phyloP scores from a whole-genome alignment of 208 protist genomes.

The Trypanosoma rangeli region DNA sequence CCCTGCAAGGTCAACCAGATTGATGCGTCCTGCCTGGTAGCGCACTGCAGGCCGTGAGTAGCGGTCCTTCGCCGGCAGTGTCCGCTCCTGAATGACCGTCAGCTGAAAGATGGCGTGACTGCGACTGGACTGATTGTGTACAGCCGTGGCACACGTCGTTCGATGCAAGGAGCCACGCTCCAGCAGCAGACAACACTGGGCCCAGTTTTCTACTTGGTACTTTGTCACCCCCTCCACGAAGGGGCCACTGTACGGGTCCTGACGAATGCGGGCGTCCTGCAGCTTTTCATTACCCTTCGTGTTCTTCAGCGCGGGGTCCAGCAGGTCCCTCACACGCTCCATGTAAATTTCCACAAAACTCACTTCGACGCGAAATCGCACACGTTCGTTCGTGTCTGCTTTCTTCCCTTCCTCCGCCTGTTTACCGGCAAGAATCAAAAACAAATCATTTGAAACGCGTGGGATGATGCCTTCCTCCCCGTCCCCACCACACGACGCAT shows the following conservation, averaged over 20 bases:
- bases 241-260: constrained; percentile 84
- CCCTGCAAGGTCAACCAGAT: constrained; percentile 90
- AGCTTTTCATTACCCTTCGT: constrained; percentile 76
- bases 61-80: constrained; percentile 64
- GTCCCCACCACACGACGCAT: constrained; percentile 67
- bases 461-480: constrained; percentile 91
- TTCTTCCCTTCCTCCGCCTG: constrained; percentile 36
- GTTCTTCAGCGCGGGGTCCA: constrained; percentile 86
- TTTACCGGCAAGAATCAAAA: constrained; percentile 63
- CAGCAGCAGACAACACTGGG: constrained; percentile 87
- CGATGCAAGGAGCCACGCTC: constrained; percentile 88
- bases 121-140: constrained; percentile 89
- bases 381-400: constrained; percentile 28
- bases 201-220: constrained; percentile 89
- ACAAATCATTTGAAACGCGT: constrained; percentile 90
- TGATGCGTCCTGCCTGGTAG: constrained; percentile 81
- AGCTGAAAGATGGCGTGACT: constrained; percentile 92
- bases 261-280: constrained; percentile 86
- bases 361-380: constrained; percentile 88
- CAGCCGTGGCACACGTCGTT: constrained; percentile 90
- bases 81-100: constrained; percentile 77
- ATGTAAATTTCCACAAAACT: constrained; percentile 98
- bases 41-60: constrained; percentile 60
- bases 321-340: constrained; percentile 95
- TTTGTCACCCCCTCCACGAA: constrained; percentile 90